Evolutionary conservation across 2,329 filamentous ascomycete species (phyloP), one percentile per base, ranked within the genome.

Genomic region (Epichloe scottii): DNA sequence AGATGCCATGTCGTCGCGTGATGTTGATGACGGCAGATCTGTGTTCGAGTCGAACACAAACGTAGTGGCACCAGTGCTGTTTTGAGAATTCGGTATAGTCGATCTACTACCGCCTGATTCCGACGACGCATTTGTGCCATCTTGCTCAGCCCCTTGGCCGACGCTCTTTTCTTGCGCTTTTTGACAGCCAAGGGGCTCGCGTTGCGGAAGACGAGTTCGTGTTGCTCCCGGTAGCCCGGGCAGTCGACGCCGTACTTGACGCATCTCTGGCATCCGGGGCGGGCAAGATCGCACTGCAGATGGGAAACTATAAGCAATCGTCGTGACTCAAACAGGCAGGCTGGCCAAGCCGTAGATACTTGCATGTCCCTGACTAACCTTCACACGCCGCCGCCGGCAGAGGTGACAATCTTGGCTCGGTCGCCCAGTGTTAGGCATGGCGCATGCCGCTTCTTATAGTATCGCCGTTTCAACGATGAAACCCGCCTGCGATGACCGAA

Each of bases 341-440:
- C 30, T 30, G 30, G 30, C 10, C 30, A 11, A 30, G 30, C 30
- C 30, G 37, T 38, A 3, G 37, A n/a, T 38, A 38, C 11, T 30
- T 30, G 30, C 30, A 30, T 30, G 30, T 8, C 23, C 4, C 19
- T 14, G 14, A 60, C 66, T 53, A 34, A 70, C 68, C 65, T 70
- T 71, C 55, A 71, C 68, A 39, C 68, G 66, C 46, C 68, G 59
- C 40, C 60, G 56, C 35, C 68, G 67, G 54, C 68, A 71, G 39
- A 71, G 61, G 48, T 70, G 67, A 51, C 68, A 71, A 57, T 71
- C 68, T 45, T 61, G 61, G 54, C 68, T 71, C 19, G 68, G 68
- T 53, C 62, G 65, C 34, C 68, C 68, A 23, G 62, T 69, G 58
- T 71, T 71, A 34, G 68, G 68, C 68, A 71, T 71, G 48, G 39